Evolutionary conservation across 495 filamentous ascomycete genomes (phyloP), one percentile per base, ranked within the genome.

Genomic region (Penicillium nucicola): DNA sequence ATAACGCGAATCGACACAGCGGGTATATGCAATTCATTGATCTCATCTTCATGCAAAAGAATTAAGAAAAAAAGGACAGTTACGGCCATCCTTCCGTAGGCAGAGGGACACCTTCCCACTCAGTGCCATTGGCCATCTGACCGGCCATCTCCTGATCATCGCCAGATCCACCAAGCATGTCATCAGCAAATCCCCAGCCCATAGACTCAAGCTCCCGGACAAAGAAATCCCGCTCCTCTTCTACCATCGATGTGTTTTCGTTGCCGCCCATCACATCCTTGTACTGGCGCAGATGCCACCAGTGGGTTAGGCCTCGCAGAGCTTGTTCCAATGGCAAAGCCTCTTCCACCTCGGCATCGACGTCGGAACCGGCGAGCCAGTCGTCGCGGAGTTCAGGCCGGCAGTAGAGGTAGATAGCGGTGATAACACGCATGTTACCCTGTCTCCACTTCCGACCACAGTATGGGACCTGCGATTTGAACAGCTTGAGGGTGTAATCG

Each of bases 391-490:
- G 79, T 64, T 97, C 91, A 0, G 92, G 92, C 2, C 88, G 79
- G 64, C 91, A 95, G 69, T 96, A 89, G 25, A 98, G 74, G 59
- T 96, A 98, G 2, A 97, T 88, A 15, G 90, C 92, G 0, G 93
- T 98, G 64, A 98, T 98, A 56, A 97, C 92, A 43, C 92, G 86
- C 93, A 98, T 98, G 65, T 98, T 97, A 46, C 84, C 83, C 74
- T 98, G 93, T 14, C 93, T 84, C 93, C 93, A 98, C 71, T 98
- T 98, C 12, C 93, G 84, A 15, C 93, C 92, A 67, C 93, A 97
- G 72, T 95, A 98, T 12, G 93, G 93, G 1, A 97, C 93, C 62
- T 97, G 95, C 48, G 88, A 90, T 68, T 98, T 98, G 83, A 97
- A 96, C 0, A 98, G 81, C 64, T 98, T 98, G 60, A 98, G 84